Evolutionary conservation across 2,329 filamentous ascomycete genomes (phyloP).

Genomic region (Alternaria postmessia): DNA sequence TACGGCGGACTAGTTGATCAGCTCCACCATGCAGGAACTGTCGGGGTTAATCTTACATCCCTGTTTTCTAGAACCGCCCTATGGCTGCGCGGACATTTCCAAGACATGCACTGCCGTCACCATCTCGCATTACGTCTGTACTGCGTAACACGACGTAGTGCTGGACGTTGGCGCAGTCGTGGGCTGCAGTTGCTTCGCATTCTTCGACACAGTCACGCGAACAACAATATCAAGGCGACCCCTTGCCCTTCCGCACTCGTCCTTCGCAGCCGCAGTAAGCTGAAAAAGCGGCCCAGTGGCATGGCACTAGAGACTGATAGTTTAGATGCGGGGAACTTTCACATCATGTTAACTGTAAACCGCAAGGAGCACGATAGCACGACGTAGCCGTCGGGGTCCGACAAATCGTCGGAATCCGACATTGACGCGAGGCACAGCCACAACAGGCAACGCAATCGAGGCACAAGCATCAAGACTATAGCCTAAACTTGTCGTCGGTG

Average conservation of each 20-base stretch:
- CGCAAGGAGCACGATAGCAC: neutral
- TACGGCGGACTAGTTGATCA: conserved; percentile 18
- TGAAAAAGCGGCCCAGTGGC: neutral
- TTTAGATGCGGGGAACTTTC: neutral
- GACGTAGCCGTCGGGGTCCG: conserved; percentile 1
- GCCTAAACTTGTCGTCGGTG: neutral
- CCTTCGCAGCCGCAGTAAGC: neutral
- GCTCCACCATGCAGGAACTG: conserved; percentile 29
- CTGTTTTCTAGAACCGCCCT: conserved; percentile 24
- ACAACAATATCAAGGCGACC: conserved; percentile 23
- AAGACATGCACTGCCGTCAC: conserved; percentile 13
- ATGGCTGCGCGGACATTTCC: conserved; percentile 23
- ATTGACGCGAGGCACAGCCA: neutral
- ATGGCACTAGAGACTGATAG: neutral
- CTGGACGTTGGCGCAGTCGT: neutral
- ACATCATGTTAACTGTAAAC: neutral
- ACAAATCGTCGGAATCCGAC: neutral
- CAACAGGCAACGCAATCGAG: neutral
- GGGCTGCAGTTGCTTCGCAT: neutral
- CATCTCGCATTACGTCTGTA: neutral
- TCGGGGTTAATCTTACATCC: conserved; percentile 15
- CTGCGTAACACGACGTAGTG: neutral
- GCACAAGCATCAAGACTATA: neutral
- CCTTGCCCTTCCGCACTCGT: neutral
- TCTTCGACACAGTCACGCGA: neutral